Percentiles rank a stretch among this genome's conserved stretches.
These are phyloP conservation scores for Bruguiera gymnorhiza DNA, from an alignment of 345 rosid species.

Conservation along the genomic window DNA sequence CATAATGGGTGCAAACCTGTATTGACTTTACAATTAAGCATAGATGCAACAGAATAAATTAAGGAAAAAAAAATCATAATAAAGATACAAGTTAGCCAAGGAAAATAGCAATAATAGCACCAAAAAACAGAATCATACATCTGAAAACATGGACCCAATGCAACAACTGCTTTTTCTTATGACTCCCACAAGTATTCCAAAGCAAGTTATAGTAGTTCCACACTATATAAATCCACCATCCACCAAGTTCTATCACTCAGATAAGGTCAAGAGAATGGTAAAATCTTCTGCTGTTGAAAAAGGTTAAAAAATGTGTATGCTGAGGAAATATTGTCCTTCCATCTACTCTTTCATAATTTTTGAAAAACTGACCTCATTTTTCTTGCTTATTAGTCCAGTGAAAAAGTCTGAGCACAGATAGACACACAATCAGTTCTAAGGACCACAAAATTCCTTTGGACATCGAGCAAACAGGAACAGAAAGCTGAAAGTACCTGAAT, in stretches of 20 bases:
- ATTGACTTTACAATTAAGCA: background rate
- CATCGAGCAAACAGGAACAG: constrained; percentile 19
- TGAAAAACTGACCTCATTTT: no score
- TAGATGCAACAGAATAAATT: background rate
- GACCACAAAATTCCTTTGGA: background rate
- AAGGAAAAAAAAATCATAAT: background rate
- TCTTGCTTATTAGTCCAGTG: no score
- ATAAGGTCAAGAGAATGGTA: no score
- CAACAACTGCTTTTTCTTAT: background rate
- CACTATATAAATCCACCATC: no score
- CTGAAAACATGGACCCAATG: background rate
- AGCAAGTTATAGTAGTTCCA: background rate
- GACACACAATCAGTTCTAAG: no score
- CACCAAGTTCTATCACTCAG: no score
- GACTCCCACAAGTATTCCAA: background rate
- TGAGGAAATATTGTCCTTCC: no score
- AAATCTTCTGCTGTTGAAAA: no score
- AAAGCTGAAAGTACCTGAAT: constrained; percentile 46
- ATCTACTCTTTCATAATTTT: no score
- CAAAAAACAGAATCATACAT: background rate
- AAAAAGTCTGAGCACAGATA: no score
- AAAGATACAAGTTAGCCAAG: background rate
- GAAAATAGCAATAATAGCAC: background rate
- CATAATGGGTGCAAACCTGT: constrained; percentile 57
- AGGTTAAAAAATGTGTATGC: no score